Percentiles rank a stretch among this genome's conserved stretches.
These are phyloP conservation scores for Musa schizocarpa DNA, from an alignment of 176 grass and related monocot species.

Conservation along the genomic window DNA sequence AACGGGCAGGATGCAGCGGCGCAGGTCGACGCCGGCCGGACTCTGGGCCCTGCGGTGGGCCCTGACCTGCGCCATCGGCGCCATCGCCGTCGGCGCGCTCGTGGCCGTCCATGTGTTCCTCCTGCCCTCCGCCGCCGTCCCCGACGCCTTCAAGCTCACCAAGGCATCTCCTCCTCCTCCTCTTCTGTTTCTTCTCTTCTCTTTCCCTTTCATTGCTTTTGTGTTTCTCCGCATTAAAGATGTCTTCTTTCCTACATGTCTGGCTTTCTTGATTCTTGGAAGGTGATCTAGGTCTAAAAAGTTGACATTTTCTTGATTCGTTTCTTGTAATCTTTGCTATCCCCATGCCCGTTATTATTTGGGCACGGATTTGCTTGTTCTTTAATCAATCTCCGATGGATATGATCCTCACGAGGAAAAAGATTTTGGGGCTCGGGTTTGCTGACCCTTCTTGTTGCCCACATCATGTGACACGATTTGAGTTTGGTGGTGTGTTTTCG, in stretches of 20 bases:
- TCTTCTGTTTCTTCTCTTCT: background rate
- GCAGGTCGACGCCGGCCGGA: conserved; percentile 40
- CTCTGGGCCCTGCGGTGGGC: conserved; percentile 35
- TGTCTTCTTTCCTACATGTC: background rate
- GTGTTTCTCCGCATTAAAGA: background rate
- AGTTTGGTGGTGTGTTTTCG: background rate
- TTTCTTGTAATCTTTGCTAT: background rate
- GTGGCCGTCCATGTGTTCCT: conserved; percentile 44
- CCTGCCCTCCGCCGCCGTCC: conserved; percentile 7
- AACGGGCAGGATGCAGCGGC: conserved; percentile 36
- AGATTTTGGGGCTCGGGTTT: background rate
- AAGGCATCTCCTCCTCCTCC: conserved; percentile 26
- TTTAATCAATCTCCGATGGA: too few species aligned
- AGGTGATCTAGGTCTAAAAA: background rate
- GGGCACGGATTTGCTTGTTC: too few species aligned
- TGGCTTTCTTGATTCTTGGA: background rate
- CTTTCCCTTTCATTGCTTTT: conserved; percentile 3
- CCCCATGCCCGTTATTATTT: too few species aligned
- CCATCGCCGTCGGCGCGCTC: conserved; percentile 37
- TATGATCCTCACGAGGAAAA: background rate
- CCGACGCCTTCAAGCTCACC: conserved; percentile 43
- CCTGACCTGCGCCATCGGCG: conserved; percentile 28
- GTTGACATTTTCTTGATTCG: background rate
- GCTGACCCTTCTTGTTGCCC: background rate
- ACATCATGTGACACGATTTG: background rate